Conservation (phyloP, 768 basidiomycete species). For the Boletellus ananiceps region DNA sequence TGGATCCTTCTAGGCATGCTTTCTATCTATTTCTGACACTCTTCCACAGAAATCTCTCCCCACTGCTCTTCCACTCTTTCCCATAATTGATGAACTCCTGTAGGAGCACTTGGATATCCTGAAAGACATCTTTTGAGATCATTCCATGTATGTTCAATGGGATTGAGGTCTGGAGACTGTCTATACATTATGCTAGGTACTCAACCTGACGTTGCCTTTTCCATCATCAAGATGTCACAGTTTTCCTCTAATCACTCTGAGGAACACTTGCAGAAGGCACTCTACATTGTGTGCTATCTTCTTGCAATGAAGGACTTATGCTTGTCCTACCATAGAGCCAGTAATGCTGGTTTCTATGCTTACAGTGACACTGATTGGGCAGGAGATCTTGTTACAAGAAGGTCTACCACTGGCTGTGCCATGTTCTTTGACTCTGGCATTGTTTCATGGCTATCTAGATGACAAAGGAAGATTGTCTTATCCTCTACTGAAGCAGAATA, state of each 20-base stretch:
- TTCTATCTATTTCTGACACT: too few species aligned
- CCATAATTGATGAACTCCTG: too few species aligned
- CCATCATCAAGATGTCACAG: background rate
- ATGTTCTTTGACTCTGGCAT: background rate
- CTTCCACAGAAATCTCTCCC: too few species aligned
- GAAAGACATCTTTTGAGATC: too few species aligned
- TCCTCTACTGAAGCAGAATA: background rate
- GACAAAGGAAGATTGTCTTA: background rate
- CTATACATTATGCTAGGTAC: background rate
- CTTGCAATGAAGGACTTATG: background rate
- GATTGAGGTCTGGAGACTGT: too few species aligned
- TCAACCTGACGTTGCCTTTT: background rate
- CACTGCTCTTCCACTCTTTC: too few species aligned
- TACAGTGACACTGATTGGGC: background rate
- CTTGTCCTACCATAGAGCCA: background rate
- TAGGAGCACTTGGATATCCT: too few species aligned
- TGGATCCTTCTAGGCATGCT: too few species aligned
- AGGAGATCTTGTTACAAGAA: background rate
- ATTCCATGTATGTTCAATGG: too few species aligned
- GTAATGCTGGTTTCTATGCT: background rate
- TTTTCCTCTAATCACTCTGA: background rate
- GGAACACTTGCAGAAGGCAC: background rate
- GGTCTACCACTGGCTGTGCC: background rate
- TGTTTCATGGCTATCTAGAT: background rate
- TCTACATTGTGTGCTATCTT: background rate